These are phyloP conservation scores for Termitomyces sp. DNA, from an alignment of 768 basidiomycete species.

Conservation along the genomic window DNA sequence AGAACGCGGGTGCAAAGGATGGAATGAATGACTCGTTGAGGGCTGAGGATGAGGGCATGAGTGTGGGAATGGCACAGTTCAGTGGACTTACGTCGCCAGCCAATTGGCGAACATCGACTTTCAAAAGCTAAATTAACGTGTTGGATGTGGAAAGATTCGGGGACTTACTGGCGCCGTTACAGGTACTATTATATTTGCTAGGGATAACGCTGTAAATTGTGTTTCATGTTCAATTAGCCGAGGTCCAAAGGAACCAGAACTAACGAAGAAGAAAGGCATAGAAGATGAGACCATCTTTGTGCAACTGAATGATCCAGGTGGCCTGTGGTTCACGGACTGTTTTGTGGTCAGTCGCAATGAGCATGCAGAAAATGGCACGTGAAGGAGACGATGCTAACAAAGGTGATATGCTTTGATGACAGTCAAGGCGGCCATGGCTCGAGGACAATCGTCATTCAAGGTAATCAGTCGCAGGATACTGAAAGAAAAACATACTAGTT, in stretches of 20 bases:
- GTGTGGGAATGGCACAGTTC: not conserved
- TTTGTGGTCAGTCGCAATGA: not conserved
- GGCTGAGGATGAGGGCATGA: conserved; percentile 15
- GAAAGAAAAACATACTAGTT: conserved; percentile 25
- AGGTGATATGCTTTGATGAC: conserved; percentile 30
- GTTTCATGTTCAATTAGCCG: not conserved
- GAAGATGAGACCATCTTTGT: conserved; percentile 35
- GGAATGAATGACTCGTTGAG: conserved; percentile 38
- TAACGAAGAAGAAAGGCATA: conserved; percentile 33
- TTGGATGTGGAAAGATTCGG: not conserved
- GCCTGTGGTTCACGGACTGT: conserved; percentile 29
- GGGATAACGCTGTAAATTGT: conserved; percentile 23
- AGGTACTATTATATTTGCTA: conserved; percentile 35
- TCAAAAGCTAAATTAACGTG: not conserved
- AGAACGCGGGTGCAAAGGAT: conserved; percentile 36
- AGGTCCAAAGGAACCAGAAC: conserved; percentile 3
- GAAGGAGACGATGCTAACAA: conserved; percentile 21
- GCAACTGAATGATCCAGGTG: conserved; percentile 30
- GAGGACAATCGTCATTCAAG: not conserved
- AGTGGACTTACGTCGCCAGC: conserved; percentile 30
- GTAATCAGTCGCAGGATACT: not conserved
- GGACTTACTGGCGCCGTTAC: conserved; percentile 26
- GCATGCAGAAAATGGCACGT: not conserved
- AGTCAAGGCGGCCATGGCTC: conserved; percentile 33
- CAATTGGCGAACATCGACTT: conserved; percentile 33